Conservation (phyloP, 1,284 basidiomycete genomes). For the Malassezia caprae region DNA sequence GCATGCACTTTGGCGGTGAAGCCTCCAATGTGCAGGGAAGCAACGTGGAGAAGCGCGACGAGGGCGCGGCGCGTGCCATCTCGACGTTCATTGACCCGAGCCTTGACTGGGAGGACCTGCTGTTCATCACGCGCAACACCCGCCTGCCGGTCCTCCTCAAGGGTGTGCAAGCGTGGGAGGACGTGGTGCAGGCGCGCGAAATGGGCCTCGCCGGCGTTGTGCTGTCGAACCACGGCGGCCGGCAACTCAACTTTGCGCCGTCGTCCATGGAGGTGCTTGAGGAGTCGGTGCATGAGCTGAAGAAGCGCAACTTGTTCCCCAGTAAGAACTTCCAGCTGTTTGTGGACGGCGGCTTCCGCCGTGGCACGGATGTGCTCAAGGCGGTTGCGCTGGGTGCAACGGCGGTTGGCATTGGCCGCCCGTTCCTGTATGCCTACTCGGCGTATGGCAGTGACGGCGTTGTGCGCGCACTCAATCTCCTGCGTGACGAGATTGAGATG, state of each 20-base stretch:
- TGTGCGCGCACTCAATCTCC: constrained; percentile 59
- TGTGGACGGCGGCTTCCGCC: constrained; percentile 73
- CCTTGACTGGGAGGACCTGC: constrained; percentile 54
- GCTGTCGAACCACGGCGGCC: constrained; percentile 52
- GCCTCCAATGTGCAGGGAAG: constrained; percentile 48
- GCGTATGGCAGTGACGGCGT: constrained; percentile 77
- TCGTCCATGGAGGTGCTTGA: constrained; percentile 44
- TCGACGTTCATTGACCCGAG: constrained; percentile 52
- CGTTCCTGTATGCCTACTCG: constrained; percentile 84
- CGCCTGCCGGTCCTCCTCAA: constrained; percentile 71
- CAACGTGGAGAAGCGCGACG: constrained; percentile 19
- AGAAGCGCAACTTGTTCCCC: constrained; percentile 56
- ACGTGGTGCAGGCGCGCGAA: constrained; percentile 57
- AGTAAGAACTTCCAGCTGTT: constrained; percentile 59
- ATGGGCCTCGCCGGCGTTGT: constrained; percentile 53
- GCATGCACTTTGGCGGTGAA: constrained; percentile 40
- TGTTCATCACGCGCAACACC: constrained; percentile 66
- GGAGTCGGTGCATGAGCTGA: constrained; percentile 57
- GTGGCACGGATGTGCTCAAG: constrained; percentile 68
- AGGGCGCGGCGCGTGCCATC: constrained; percentile 50
- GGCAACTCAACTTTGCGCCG: constrained; percentile 39
- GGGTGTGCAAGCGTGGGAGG: constrained; percentile 59
- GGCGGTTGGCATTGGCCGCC: constrained; percentile 76
- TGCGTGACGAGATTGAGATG: constrained; percentile 69
- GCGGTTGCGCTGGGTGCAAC: constrained; percentile 79